These are phyloP conservation scores for Scortechinia acanthostroma DNA, from an alignment of 2,329 filamentous ascomycete species.

Conservation along the genomic window DNA sequence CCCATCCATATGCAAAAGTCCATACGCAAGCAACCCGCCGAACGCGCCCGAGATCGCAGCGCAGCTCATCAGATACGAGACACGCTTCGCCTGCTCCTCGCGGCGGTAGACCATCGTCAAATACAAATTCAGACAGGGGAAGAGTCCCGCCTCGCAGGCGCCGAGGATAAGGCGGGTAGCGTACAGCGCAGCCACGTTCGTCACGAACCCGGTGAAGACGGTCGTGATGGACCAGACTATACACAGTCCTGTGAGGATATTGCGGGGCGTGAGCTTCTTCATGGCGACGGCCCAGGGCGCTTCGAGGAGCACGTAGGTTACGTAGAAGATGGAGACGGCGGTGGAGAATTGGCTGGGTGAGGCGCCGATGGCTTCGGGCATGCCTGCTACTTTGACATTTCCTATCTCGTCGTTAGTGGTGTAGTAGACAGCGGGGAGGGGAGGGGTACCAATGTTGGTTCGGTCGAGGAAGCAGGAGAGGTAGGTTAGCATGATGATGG, in stretches of 20 bases:
- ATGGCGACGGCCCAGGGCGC: constrained; percentile 34
- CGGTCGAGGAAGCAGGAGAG: constrained; percentile 46
- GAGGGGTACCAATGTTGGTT: constrained; percentile 41
- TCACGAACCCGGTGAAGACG: constrained; percentile 35
- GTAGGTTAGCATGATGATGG: constrained; percentile 46
- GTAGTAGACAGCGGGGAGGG: constrained; percentile 15
- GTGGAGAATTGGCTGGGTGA: constrained; percentile 30
- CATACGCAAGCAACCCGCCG: constrained; percentile 45
- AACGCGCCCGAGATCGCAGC: constrained; percentile 41
- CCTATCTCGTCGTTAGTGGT: constrained; percentile 13
- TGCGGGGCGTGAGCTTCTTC: constrained; percentile 34
- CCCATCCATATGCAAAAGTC: constrained; percentile 33
- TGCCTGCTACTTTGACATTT: constrained; percentile 36
- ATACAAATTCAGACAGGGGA: constrained; percentile 37
- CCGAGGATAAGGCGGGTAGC: constrained; percentile 36
- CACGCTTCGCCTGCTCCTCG: constrained; percentile 42
- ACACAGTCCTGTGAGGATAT: constrained; percentile 21
- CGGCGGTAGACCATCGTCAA: constrained; percentile 46
- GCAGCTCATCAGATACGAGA: constrained; percentile 42
- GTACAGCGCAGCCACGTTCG: constrained; percentile 29
- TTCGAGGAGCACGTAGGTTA: constrained; percentile 39
- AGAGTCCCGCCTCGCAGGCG: constrained; percentile 36
- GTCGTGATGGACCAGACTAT: constrained; percentile 38
- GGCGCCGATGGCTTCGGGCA: constrained; percentile 33
- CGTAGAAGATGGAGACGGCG: constrained; percentile 41